Conservation (phyloP, 148 eudicot species). For the Nepenthes gracilis region DNA sequence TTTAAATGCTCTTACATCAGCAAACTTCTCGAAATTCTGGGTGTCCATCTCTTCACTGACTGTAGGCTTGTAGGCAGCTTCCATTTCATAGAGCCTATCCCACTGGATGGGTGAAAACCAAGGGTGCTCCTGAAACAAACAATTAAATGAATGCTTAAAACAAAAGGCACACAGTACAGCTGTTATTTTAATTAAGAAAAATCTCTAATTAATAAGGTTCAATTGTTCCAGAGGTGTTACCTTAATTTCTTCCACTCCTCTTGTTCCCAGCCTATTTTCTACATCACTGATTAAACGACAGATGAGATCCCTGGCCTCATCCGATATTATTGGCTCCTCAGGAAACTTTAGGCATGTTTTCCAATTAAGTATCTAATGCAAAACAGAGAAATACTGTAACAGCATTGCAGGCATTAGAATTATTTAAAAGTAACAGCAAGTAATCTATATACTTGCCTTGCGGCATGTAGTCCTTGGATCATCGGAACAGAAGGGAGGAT, state of each 20-base stretch:
- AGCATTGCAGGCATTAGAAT: constrained; percentile 3
- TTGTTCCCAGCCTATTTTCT: constrained; percentile 52
- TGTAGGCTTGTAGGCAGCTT: constrained; percentile 61
- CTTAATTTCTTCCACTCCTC: constrained; percentile 70
- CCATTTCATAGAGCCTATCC: constrained; percentile 66
- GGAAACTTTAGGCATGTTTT: constrained; percentile 65
- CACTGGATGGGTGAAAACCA: constrained; percentile 50
- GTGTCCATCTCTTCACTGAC: constrained; percentile 60
- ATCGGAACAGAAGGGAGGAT: constrained; percentile 75
- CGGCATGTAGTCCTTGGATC: constrained; percentile 64
- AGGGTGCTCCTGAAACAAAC: constrained; percentile 44
- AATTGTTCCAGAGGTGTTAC: constrained; percentile 12
- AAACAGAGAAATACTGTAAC: constrained; percentile 4
- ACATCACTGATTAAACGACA: constrained; percentile 54
- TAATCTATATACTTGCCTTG: constrained; percentile 25
- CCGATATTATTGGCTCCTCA: constrained; percentile 55
- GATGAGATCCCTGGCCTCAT: constrained; percentile 61
- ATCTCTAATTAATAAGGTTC: no score
- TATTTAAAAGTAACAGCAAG: not conserved
- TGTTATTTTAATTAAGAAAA: no score
- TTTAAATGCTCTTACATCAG: constrained; percentile 29
- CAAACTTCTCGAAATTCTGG: constrained; percentile 64
- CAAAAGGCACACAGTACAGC: no score
- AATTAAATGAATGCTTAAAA: no score
- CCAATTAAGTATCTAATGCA: constrained; percentile 61